Evolutionary conservation across 345 rosid species (phyloP), one percentile per base, ranked within the genome.

Genomic region (Brassica nigra): DNA sequence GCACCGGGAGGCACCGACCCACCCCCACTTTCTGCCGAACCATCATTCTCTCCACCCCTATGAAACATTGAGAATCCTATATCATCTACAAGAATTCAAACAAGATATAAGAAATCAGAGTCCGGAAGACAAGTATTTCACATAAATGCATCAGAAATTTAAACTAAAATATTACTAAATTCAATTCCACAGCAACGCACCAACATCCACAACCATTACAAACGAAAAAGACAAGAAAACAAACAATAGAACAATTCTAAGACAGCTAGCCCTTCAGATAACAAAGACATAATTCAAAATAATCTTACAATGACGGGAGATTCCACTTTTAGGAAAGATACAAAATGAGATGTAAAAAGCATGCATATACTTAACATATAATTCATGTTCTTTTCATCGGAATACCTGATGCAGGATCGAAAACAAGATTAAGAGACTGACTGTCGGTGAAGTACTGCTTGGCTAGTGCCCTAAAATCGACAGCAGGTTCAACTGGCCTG

Each of bases 381-480:
- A 9, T 55, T 30, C 62, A 20, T 65, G 71, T 42, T 36, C 52
- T 27, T 9, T 6, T 15, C 10, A n/a, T 64, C 71, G 66, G 47
- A 68, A 82, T 83, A 93, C 99, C 99, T 89, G 94, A 74, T 69
- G 90, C 77, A 67, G 88, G 70, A 83, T 90, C 91, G 83, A 96
- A 96, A 52, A 88, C 92, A 74, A 96, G 85, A 87, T 93, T 86
- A 57, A 93, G 90, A 36, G 90, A 87, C 54, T 93, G 87, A 70
- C 88, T 85, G 80, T 90, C 97, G 2, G 87, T 64, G 82, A 96
- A 96, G 86, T 92, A 96, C 70, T 93, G 97, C 86, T 90, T 88
- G 83, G 98, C 99, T 85, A 93, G 80, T 73, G 79, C 82, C 86
- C 93, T 86, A 86, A 86, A 93, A 90, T 96, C 97, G 75, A 89